Percentiles rank a stretch among this genome's conserved stretches.
These are phyloP conservation scores for Pichia nanzhaoensis DNA, from an alignment of 805 yeast genomes.

Conservation along the genomic window DNA sequence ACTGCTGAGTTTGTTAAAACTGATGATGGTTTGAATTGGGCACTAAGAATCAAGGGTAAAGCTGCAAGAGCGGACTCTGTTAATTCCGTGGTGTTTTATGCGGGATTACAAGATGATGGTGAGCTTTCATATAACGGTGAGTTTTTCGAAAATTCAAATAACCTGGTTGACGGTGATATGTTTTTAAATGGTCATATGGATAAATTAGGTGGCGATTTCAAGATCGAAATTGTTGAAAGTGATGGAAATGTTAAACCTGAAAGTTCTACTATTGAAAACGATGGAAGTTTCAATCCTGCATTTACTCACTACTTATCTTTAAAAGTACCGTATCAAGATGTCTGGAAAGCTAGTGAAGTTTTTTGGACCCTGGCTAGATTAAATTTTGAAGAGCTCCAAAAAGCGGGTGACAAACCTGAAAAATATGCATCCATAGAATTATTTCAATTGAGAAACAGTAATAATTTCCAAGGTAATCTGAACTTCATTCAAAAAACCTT, in stretches of 20 bases:
- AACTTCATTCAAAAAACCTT: slow-evolving; percentile 76
- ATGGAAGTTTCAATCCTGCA: slow-evolving; percentile 47
- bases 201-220: slow-evolving; percentile 60
- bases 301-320: slow-evolving; percentile 62
- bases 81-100: slow-evolving; percentile 68
- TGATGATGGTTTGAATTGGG: slow-evolving; percentile 72
- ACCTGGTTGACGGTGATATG: slow-evolving; percentile 33
- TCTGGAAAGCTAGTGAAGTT: slow-evolving; percentile 76
- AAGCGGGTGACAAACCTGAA: slow-evolving; percentile 9
- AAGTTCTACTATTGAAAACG: slow-evolving; percentile 20
- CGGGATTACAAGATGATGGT: slow-evolving; percentile 66
- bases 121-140: slow-evolving; percentile 32
- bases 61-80: slow-evolving; percentile 47
- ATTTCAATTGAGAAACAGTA: slow-evolving; percentile 51
- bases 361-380: slow-evolving; percentile 66
- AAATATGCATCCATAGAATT: slow-evolving; percentile 40
- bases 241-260: slow-evolving; percentile 38
- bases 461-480: slow-evolving; percentile 62
- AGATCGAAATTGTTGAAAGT: slow-evolving; percentile 52
- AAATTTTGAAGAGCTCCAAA: slow-evolving; percentile 41
- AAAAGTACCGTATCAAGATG: slow-evolving; percentile 53
- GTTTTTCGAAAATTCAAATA: slow-evolving; percentile 18
- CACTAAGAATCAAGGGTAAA: slow-evolving; percentile 56
- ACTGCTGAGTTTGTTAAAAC: slow-evolving; percentile 72
- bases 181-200: slow-evolving; percentile 46